Conservation (phyloP, 2,329 filamentous ascomycete genomes). For the Monascus ruber region DNA sequence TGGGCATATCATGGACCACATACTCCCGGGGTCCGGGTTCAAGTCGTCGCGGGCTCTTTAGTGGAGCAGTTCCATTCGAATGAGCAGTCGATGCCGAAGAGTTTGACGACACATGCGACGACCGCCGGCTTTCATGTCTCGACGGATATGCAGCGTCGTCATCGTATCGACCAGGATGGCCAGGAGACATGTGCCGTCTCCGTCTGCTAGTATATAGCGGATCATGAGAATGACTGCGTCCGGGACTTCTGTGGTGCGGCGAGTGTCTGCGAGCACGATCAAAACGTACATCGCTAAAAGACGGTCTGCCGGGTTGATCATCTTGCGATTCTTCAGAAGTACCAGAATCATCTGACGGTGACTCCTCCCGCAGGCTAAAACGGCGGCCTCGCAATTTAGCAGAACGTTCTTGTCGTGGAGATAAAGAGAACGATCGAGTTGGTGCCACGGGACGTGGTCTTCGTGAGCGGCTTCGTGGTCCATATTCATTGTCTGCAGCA, state of each 20-base stretch:
- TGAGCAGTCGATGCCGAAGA: too few relatives aligned
- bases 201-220: background rate
- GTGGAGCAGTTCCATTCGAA: too few relatives aligned
- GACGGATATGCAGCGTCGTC: too few relatives aligned
- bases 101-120: too few relatives aligned
- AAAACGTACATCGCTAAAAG: background rate
- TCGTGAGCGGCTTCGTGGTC: background rate
- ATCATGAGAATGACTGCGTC: background rate
- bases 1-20: too few relatives aligned
- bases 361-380: background rate
- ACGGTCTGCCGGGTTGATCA: background rate
- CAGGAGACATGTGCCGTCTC: background rate
- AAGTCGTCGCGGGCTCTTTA: too few relatives aligned
- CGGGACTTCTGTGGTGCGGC: background rate
- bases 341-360: background rate
- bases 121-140: too few relatives aligned
- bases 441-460: background rate
- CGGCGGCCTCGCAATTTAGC: background rate
- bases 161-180: background rate
- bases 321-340: background rate
- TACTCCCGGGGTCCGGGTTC: too few relatives aligned
- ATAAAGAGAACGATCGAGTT: background rate
- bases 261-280: background rate
- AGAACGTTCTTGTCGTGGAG: background rate
- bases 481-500: background rate